Conservation (phyloP, 2,329 filamentous ascomycete species). For the Alternaria alternata region DNA sequence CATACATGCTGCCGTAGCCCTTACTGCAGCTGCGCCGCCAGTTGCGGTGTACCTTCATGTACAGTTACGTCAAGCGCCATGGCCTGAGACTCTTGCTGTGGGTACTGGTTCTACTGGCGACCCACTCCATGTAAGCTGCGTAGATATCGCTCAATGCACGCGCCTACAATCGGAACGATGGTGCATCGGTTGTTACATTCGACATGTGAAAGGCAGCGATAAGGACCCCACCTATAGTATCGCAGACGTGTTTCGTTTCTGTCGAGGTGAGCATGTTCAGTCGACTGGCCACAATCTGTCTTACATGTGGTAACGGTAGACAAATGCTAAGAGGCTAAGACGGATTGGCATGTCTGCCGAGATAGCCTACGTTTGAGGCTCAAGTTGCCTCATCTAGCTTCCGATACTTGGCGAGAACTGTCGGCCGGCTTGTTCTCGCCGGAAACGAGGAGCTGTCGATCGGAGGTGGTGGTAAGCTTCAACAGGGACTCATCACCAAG, state of each 20-base stretch:
- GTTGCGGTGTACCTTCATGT: constrained; percentile 23
- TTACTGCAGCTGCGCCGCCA: constrained; percentile 4
- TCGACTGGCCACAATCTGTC: neutral
- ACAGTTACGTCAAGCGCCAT: constrained; percentile 41
- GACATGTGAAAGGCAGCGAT: constrained; percentile 2
- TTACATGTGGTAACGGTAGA: neutral
- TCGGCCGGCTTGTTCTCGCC: constrained; percentile 30
- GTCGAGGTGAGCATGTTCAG: neutral
- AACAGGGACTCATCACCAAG: neutral
- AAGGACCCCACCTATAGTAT: neutral
- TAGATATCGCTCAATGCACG: constrained; percentile 28
- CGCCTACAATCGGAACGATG: constrained; percentile 6
- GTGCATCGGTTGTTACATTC: neutral
- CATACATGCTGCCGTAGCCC: constrained; percentile 2
- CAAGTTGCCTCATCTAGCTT: constrained; percentile 17
- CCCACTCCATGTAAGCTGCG: constrained; percentile 28
- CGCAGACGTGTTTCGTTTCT: neutral
- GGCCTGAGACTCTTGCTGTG: constrained; percentile 28
- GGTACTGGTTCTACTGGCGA: constrained; percentile 28
- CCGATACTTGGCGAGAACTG: constrained; percentile 28
- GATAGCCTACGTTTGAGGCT: constrained; percentile 25
- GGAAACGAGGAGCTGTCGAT: constrained; percentile 19
- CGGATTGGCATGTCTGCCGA: constrained; percentile 16
- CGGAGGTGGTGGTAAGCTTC: constrained; percentile 8
- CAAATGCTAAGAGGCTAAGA: constrained; percentile 1